Percentiles rank a stretch among this genome's conserved stretches.
These are phyloP conservation scores for Trichocladium uniseriatum DNA, from an alignment of 495 filamentous ascomycete genomes.

Conservation along the genomic window DNA sequence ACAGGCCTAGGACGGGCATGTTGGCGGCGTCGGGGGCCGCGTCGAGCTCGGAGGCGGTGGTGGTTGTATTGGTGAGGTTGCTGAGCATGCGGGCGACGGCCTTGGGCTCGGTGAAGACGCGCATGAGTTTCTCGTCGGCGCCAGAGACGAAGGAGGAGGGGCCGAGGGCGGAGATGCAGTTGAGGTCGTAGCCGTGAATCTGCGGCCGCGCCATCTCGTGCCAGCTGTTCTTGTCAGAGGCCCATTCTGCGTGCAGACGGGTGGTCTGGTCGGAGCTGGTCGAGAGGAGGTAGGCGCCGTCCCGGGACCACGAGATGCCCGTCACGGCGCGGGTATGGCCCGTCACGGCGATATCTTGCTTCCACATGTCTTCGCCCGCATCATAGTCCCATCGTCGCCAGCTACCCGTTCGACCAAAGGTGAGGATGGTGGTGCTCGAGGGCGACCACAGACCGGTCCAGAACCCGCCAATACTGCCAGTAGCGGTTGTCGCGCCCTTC, in stretches of 20 bases:
- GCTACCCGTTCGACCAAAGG: constrained; percentile 82
- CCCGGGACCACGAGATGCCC: constrained; percentile 72
- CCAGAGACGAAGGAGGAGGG: constrained; percentile 74
- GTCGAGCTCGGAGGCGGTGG: constrained; percentile 11
- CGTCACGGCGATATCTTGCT: constrained; percentile 64
- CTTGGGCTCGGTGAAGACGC: constrained; percentile 87
- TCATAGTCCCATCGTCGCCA: constrained; percentile 72
- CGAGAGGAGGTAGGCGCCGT: constrained; percentile 77
- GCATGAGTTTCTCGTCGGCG: constrained; percentile 94
- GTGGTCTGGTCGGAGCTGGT: constrained; percentile 92
- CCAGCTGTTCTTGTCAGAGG: constrained; percentile 52
- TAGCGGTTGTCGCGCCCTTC: constrained; percentile 91
- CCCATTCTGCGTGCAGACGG: constrained; percentile 83
- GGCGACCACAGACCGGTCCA: constrained; percentile 95
- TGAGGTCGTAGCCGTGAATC: constrained; percentile 97
- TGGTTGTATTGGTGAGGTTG: constrained; percentile 52
- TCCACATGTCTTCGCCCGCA: constrained; percentile 52
- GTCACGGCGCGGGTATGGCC: constrained; percentile 76
- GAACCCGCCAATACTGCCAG: constrained; percentile 89
- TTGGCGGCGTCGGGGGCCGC: constrained; percentile 76
- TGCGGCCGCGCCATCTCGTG: constrained; percentile 94
- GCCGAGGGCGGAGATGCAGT: constrained; percentile 74
- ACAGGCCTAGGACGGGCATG: constrained; percentile 89
- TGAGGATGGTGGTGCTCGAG: constrained; percentile 59
- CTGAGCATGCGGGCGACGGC: constrained; percentile 66